These are phyloP conservation scores for Annona cherimola DNA, from an alignment of 164 flowering plant genomes.

Conservation along the genomic window DNA sequence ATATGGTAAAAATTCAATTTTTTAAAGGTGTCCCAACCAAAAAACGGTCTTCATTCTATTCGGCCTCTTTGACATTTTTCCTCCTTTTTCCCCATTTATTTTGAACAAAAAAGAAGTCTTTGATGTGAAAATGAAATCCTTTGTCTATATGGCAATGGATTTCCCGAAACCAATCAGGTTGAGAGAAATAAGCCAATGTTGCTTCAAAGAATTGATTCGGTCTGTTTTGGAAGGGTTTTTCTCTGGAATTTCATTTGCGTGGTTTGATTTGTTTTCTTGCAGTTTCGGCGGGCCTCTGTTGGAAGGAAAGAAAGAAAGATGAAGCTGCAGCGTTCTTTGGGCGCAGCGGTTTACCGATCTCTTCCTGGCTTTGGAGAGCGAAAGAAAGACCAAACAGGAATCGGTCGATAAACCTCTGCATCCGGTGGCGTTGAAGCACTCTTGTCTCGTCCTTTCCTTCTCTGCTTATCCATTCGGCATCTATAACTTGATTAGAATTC, in stretches of 20 bases:
- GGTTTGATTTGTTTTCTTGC: background rate
- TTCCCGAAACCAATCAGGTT: background rate
- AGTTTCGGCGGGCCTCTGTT: background rate
- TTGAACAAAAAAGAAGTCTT: too few species aligned
- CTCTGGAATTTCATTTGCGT: background rate
- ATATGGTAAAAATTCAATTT: too few species aligned
- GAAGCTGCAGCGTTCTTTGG: conserved; percentile 26
- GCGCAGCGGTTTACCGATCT: conserved; percentile 74
- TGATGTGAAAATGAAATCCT: too few species aligned
- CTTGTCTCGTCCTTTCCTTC: conserved; percentile 12
- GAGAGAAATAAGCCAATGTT: background rate
- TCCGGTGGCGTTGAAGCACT: conserved; percentile 41
- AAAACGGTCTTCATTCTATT: background rate
- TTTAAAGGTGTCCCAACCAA: background rate
- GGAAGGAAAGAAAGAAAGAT: background rate
- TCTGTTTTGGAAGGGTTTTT: background rate
- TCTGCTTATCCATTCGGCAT: background rate
- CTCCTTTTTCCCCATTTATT: background rate
- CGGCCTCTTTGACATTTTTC: background rate
- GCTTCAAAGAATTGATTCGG: background rate
- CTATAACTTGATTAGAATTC: background rate
- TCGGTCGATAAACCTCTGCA: conserved; percentile 98
- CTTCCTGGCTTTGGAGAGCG: conserved; percentile 38
- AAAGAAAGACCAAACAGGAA: conserved; percentile 34
- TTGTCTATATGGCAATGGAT: background rate